These are phyloP conservation scores for Aulographum hederae DNA, from an alignment of 2,329 filamentous ascomycete species.

Conservation along the genomic window DNA sequence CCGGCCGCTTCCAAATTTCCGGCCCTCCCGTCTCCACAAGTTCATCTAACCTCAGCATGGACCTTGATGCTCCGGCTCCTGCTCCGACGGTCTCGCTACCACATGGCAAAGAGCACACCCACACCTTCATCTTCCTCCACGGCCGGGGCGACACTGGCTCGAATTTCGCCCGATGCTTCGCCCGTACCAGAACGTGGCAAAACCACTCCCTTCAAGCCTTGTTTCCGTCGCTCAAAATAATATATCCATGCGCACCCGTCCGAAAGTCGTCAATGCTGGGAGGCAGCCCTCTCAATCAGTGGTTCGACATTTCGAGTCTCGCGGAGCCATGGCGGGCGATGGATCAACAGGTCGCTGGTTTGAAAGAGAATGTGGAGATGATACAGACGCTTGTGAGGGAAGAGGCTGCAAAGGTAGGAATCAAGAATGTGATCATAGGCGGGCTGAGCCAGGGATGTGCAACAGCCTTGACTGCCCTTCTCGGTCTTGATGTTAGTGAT, in stretches of 20 bases:
- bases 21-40: too few relatives aligned
- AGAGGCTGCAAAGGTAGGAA: slow-evolving; percentile 8
- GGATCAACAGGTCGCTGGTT: slow-evolving; percentile 9
- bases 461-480: slow-evolving; percentile 6
- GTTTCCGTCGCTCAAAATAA: slow-evolving; percentile 17
- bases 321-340: slow-evolving; percentile 11
- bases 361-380: slow-evolving; percentile 8
- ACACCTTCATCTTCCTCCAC: slow-evolving; percentile 29
- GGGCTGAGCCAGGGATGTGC: slow-evolving; percentile 9
- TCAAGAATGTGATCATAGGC: slow-evolving; percentile 5
- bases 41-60: too few relatives aligned
- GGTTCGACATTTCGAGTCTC: slow-evolving; percentile 19
- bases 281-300: slow-evolving; percentile 13
- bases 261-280: slow-evolving; percentile 10
- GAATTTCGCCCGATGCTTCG: slow-evolving; percentile 22
- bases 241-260: slow-evolving; percentile 15
- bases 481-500: too few relatives aligned
- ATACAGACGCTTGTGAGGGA: slow-evolving; percentile 8
- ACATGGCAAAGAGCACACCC: too few relatives aligned
- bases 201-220: slow-evolving; percentile 12
- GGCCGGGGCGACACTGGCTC: slow-evolving; percentile 20
- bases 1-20: too few relatives aligned
- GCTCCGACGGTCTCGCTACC: too few relatives aligned
- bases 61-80: too few relatives aligned
- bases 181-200: slow-evolving; percentile 14